Evolutionary conservation across 1,139 yeast species (phyloP), one percentile per base, ranked within the genome.

Genomic region (Cylindricascospora bacillispora): DNA sequence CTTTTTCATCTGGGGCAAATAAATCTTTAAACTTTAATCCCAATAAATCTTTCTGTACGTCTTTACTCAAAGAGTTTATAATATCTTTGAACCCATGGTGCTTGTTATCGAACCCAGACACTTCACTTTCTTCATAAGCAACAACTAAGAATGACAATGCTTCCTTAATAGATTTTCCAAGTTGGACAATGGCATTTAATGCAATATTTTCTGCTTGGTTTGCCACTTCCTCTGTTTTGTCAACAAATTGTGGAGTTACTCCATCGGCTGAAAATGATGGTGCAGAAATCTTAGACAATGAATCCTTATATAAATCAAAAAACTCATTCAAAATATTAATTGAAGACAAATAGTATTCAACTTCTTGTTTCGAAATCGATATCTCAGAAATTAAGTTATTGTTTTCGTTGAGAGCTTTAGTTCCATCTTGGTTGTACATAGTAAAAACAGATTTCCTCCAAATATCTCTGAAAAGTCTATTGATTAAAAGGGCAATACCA

Each of bases 131-230:
- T 44, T 83, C 93, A 37, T 77, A 66, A 36, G 89, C 60, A 10
- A 92, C 79, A 58, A 79, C 69, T 39, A 92, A 61, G 52, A 89
- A 89, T 1, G 95, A 82, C 27, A 89, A 63, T 0, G 94, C 94
- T 55, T 89, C 97, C 42, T 83, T 81, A 57, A 83, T 74, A 5
- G 86, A 76, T 38, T 69, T 72, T 35, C 86, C 67, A 5, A 89
- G 70, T 43, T 78, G 76, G 28, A 82, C 64, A 26, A 92, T 62
- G 0, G 95, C 73, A 18, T 78, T 75, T 42, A 89, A 71, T 6
- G 94, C 94, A 45, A 86, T 74, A 45, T 82, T 89, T 49, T 89
- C 98, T 1, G 95, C 94, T 54, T 92, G 86, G 40, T 78, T 62
- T 27, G 93, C 81, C 42, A 49, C 45, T 51, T 65, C 51, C 52